These are phyloP conservation scores for Eucalyptus brandiana DNA, from an alignment of 345 rosid species.

Conservation along the genomic window DNA sequence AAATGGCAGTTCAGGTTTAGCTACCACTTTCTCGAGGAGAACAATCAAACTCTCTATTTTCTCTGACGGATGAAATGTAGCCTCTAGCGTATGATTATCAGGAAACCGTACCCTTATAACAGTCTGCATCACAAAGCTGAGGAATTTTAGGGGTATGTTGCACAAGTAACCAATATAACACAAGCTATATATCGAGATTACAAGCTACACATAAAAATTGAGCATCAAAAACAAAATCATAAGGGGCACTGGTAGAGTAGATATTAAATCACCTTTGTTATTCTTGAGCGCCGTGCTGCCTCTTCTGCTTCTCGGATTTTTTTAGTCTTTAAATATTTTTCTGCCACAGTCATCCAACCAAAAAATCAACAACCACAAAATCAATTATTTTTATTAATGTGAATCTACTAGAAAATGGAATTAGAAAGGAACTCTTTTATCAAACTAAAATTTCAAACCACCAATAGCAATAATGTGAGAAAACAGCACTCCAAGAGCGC, in stretches of 20 bases:
- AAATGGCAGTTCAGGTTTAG: conserved; percentile 60
- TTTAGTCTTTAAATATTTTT: conserved; percentile 66
- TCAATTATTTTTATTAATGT: not conserved
- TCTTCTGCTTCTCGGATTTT: conserved; percentile 84
- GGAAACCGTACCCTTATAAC: conserved; percentile 81
- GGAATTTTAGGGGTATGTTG: not conserved
- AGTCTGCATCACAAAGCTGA: conserved; percentile 16
- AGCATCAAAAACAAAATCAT: not conserved
- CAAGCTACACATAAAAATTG: not conserved
- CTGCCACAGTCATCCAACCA: conserved; percentile 7
- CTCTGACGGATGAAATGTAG: conserved; percentile 74
- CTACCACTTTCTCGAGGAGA: conserved; percentile 49
- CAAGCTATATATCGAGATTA: not conserved
- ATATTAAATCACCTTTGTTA: conserved; percentile 40
- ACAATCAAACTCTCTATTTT: conserved; percentile 64
- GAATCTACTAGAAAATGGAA: not conserved
- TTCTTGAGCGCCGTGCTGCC: conserved; percentile 64
- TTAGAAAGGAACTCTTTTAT: not conserved
- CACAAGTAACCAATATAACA: not conserved
- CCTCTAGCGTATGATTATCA: conserved; percentile 74
- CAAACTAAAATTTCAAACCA: not conserved
- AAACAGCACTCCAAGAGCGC: not conserved
- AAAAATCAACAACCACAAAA: not conserved
- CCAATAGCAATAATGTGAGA: not conserved
- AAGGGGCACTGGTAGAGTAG: not conserved